Conservation (phyloP, 2,329 filamentous ascomycete species). For the Colletotrichum abscissum region DNA sequence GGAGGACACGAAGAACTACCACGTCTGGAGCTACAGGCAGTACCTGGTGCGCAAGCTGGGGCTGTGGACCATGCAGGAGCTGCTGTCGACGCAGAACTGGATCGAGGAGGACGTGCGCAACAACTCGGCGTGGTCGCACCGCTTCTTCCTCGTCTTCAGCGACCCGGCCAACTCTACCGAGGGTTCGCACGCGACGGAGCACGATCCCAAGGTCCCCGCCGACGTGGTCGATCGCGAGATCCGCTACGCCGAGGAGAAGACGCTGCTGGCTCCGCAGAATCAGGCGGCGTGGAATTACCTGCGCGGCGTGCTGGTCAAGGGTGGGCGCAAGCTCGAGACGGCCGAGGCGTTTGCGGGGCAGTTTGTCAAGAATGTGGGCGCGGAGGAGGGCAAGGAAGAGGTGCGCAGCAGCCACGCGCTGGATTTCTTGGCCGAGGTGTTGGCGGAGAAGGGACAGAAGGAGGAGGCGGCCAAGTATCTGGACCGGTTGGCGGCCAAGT, state of each 20-base stretch:
- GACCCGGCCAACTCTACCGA: conserved; percentile 63
- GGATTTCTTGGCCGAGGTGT: conserved; percentile 78
- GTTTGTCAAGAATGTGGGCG: conserved; percentile 62
- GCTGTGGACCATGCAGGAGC: conserved; percentile 77
- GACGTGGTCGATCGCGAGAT: conserved; percentile 80
- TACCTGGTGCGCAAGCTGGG: conserved; percentile 73
- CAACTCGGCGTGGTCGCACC: conserved; percentile 97
- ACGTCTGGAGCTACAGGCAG: conserved; percentile 97
- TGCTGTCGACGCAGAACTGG: conserved; percentile 77
- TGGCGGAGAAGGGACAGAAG: conserved; percentile 65
- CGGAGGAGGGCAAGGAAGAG: conserved; percentile 56
- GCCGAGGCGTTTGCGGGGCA: conserved; percentile 61
- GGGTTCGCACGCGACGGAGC: conserved; percentile 59
- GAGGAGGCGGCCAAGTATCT: conserved; percentile 77
- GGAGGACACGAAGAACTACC: conserved; percentile 95
- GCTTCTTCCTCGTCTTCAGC: conserved; percentile 91
- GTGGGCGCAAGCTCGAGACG: conserved; percentile 60
- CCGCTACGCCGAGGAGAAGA: conserved; percentile 77
- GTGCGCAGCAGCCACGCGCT: conserved; percentile 74
- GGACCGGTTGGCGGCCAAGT: conserved; percentile 81
- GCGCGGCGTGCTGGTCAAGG: conserved; percentile 78
- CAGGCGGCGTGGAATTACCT: conserved; percentile 95
- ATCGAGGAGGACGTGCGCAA: conserved; percentile 88
- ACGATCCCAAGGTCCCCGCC: conserved; percentile 68
- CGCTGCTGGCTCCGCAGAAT: conserved; percentile 88